Conservation (phyloP, 139 green algal genomes). For the Picochlorum sp. region DNA sequence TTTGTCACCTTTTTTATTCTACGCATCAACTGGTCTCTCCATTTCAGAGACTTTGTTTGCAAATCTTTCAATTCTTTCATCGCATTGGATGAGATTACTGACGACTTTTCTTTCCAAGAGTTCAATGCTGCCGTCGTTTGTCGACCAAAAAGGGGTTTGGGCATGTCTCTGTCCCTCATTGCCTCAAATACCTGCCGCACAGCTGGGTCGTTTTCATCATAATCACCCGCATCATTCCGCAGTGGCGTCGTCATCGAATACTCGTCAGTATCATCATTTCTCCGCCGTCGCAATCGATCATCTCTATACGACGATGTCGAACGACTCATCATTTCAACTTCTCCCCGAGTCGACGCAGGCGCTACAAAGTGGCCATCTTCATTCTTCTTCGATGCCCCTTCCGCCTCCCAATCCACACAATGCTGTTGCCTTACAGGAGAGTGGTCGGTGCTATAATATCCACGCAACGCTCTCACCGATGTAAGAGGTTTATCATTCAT, state of each 20-base stretch:
- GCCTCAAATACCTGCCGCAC: background rate
- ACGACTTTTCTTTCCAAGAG: background rate
- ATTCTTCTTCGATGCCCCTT: constrained; percentile 1
- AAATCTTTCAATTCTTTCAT: constrained; percentile 16
- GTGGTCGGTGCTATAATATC: constrained; percentile 30
- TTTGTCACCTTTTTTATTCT: constrained; percentile 45
- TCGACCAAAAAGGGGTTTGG: constrained; percentile 1
- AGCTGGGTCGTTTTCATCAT: constrained; percentile 9
- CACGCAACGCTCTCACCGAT: constrained; percentile 17
- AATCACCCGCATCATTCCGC: background rate
- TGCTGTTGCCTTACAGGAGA: background rate
- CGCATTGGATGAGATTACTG: background rate
- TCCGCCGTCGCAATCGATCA: constrained; percentile 10
- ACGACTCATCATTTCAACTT: constrained; percentile 9
- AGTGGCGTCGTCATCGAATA: background rate
- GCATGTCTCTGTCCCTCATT: background rate
- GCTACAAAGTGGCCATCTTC: background rate
- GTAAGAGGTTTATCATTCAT: background rate
- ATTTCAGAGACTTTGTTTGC: constrained; percentile 12
- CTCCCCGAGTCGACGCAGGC: background rate
- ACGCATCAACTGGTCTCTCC: constrained; percentile 3
- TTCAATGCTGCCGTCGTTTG: background rate
- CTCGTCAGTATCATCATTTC: constrained; percentile 2
- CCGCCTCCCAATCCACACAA: background rate
- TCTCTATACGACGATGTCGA: constrained; percentile 5